Conservation (phyloP, 1,139 yeast species). For the Kluyveromyces marxianus region DNA sequence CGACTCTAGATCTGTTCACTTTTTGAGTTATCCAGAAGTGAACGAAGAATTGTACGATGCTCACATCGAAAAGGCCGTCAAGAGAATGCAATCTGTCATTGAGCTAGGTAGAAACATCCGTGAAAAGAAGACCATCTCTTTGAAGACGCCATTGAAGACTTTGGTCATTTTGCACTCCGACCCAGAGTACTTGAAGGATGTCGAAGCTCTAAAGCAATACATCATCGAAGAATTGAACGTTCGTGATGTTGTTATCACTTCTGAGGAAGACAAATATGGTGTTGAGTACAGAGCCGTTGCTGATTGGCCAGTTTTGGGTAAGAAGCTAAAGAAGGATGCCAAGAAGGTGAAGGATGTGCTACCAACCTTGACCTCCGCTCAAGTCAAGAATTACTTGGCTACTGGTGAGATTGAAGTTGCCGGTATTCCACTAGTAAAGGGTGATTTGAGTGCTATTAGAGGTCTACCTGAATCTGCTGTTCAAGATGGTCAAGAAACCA, state of each 20-base stretch:
- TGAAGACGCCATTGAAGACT: slow-evolving; percentile 90
- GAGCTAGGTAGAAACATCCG: slow-evolving; percentile 94
- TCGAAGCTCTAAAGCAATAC: slow-evolving; percentile 69
- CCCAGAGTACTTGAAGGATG: slow-evolving; percentile 62
- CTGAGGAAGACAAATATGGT: slow-evolving; percentile 86
- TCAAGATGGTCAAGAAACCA: slow-evolving; percentile 69
- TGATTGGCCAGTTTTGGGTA: slow-evolving; percentile 98
- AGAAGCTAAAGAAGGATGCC: slow-evolving; percentile 89
- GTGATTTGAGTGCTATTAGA: slow-evolving; percentile 85
- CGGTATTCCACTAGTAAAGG: slow-evolving; percentile 78
- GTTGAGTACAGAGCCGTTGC: slow-evolving; percentile 93
- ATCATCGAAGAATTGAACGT: slow-evolving; percentile 88
- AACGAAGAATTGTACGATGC: slow-evolving; percentile 76
- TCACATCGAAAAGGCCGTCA: slow-evolving; percentile 72
- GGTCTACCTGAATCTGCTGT: slow-evolving; percentile 66
- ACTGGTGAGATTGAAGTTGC: slow-evolving; percentile 77
- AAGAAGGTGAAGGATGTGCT: slow-evolving; percentile 91
- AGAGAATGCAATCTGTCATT: slow-evolving; percentile 95
- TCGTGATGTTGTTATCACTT: slow-evolving; percentile 77
- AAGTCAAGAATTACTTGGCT: slow-evolving; percentile 68
- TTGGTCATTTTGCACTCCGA: slow-evolving; percentile 83
- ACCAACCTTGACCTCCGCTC: slow-evolving; percentile 70
- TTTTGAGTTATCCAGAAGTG: slow-evolving; percentile 82
- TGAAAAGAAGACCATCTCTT: slow-evolving; percentile 87
- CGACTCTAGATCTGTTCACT: slow-evolving; percentile 84